A percentile compares a stretch with the other conserved stretches of the same genome.
Evolutionary conservation across 305 asterid genomes (phyloP).

Genomic region (Solanum hybrid): DNA sequence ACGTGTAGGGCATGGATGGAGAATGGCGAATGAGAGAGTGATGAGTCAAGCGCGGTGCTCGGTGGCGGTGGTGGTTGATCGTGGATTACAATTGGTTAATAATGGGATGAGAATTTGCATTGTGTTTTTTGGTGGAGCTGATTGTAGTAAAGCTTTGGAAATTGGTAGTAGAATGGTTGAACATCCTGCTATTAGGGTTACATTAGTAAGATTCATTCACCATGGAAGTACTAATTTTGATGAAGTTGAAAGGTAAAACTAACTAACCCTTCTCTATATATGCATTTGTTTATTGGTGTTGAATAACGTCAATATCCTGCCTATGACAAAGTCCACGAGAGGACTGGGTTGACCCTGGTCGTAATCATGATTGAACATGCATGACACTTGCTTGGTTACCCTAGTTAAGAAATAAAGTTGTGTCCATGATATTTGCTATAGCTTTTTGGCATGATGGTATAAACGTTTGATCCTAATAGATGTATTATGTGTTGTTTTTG

Average conservation of each 20-base stretch:
- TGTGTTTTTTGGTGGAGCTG: slow-evolving; percentile 23
- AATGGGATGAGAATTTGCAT: slow-evolving; percentile 7
- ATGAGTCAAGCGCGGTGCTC: slow-evolving; percentile 35
- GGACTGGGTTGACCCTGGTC: not conserved
- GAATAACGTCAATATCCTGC: not conserved
- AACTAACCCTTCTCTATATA: not conserved
- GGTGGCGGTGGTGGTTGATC: slow-evolving; percentile 46
- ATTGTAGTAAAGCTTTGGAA: slow-evolving; percentile 21
- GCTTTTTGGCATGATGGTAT: not conserved
- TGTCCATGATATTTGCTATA: fast-evolving
- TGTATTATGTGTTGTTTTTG: not conserved
- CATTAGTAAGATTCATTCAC: slow-evolving; percentile 11
- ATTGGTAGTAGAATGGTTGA: slow-evolving; percentile 26
- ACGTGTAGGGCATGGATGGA: slow-evolving; percentile 28
- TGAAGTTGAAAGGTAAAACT: not conserved
- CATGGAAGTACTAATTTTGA: not conserved
- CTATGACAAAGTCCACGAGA: not conserved
- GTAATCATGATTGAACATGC: not conserved
- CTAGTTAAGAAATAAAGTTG: not conserved
- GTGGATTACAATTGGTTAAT: slow-evolving; percentile 22
- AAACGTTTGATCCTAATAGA: not conserved
- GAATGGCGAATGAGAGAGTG: slow-evolving; percentile 34
- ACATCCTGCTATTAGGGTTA: slow-evolving; percentile 21
- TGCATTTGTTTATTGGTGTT: not conserved
- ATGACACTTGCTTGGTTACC: not conserved